A percentile compares a stretch with the other conserved stretches of the same genome.
phyloP scores from a whole-genome alignment of 139 green algal genomes.

The Closterium sp. region DNA sequence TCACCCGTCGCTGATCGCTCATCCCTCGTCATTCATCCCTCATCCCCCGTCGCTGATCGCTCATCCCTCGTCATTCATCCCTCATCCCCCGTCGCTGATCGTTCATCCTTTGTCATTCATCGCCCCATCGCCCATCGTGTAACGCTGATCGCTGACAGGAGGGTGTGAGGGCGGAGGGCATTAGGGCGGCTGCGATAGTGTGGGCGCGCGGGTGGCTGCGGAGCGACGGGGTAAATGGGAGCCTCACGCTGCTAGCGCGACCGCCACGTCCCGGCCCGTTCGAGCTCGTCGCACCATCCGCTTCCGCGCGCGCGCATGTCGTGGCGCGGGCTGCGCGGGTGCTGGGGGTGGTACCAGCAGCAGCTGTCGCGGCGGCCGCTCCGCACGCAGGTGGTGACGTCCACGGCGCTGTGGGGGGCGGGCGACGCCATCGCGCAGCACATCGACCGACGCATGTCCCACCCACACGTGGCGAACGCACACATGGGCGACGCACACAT shows the following conservation, averaged over 20 bases:
- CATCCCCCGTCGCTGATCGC: background rate
- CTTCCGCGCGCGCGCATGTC: background rate
- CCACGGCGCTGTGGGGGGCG: slow-evolving; percentile 15
- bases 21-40: background rate
- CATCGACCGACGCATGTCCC: slow-evolving; percentile 12
- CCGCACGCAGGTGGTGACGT: slow-evolving; percentile 24
- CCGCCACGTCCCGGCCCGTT: background rate
- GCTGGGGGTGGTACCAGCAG: slow-evolving; percentile 43
- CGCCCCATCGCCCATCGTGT: background rate
- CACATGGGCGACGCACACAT: background rate
- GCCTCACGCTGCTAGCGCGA: background rate
- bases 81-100: background rate
- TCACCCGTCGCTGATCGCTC: background rate
- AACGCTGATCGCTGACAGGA: background rate
- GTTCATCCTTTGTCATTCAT: too few relatives aligned
- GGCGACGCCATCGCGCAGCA: slow-evolving; percentile 45
- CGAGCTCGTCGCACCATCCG: background rate
- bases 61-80: background rate
- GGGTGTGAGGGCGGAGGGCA: background rate
- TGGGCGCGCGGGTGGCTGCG: background rate
- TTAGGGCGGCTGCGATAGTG: background rate
- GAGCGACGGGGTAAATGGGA: background rate
- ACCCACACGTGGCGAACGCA: background rate
- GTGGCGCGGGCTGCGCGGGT: background rate
- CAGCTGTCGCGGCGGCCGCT: slow-evolving; percentile 25